Evolutionary conservation across 805 yeast species (phyloP).

Genomic region (Saccharomycopsis sp.): DNA sequence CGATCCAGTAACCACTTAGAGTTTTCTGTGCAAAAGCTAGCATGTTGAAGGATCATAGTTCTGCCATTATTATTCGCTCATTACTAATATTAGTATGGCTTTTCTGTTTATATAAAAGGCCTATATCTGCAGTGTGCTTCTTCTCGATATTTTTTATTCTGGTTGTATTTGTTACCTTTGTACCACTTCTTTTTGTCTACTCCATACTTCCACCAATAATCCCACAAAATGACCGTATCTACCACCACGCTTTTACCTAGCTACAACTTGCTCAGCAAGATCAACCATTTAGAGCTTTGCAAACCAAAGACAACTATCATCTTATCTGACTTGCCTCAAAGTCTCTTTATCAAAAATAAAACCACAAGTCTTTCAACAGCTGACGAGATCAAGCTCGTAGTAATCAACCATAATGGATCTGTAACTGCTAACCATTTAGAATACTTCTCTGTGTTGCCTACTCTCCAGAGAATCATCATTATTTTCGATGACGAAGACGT

Average conservation of each 20-base stretch:
- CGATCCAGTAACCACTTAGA: background rate
- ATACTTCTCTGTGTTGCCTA: conserved; percentile 8
- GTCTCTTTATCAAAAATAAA: conserved; percentile 5
- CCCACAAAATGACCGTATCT: background rate
- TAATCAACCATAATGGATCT: conserved; percentile 5
- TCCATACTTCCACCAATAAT: background rate
- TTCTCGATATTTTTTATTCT: background rate
- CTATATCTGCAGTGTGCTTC: background rate
- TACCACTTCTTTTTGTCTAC: background rate
- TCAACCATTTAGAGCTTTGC: background rate
- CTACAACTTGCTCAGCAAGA: background rate
- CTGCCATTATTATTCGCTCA: background rate
- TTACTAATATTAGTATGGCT: background rate
- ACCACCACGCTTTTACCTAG: background rate
- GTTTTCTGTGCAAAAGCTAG: background rate
- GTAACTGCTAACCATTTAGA: background rate
- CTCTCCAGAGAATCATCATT: conserved; percentile 14
- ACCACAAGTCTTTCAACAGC: conserved; percentile 8
- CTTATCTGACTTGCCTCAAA: conserved; percentile 7
- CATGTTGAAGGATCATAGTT: background rate
- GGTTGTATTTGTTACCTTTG: background rate
- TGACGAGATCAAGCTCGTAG: conserved; percentile 17
- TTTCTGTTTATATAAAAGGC: background rate
- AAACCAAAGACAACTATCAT: conserved; percentile 18
- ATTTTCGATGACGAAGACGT: conserved; percentile 5